These are phyloP conservation scores for Stemphylium vesicarium DNA, from an alignment of 2,329 filamentous ascomycete species.

Conservation along the genomic window DNA sequence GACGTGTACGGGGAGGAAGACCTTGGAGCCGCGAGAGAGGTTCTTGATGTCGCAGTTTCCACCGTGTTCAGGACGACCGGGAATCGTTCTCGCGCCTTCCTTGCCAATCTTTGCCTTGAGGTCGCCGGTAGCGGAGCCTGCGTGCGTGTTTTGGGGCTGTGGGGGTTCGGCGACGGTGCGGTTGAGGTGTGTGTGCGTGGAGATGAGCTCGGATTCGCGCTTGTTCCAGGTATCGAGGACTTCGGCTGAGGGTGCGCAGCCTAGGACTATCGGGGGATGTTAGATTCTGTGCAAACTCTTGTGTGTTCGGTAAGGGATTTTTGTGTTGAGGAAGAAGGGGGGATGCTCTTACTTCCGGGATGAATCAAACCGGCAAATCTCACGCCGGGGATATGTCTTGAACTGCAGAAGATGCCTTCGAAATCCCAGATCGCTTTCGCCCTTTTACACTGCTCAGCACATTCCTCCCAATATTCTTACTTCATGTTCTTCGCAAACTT, in stretches of 20 bases:
- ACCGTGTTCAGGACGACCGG: conserved; percentile 82
- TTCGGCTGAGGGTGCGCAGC: conserved; percentile 81
- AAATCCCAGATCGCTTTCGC: conserved; percentile 80
- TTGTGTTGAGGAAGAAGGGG: too few relatives aligned
- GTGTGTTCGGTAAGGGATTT: too few relatives aligned
- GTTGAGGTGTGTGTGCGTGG: conserved; percentile 62
- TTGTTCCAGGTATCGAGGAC: conserved; percentile 83
- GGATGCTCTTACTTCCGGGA: conserved; percentile 66
- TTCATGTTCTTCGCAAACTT: conserved; percentile 36
- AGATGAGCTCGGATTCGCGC: conserved; percentile 81
- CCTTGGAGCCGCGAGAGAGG: conserved; percentile 76
- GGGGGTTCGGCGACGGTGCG: conserved; percentile 81
- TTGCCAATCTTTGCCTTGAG: conserved; percentile 71
- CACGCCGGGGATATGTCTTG: conserved; percentile 74
- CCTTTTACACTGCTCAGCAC: conserved; percentile 46
- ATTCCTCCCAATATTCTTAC: neutral
- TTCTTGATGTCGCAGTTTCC: conserved; percentile 95
- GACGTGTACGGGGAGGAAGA: conserved; percentile 88
- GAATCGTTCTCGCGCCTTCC: conserved; percentile 86
- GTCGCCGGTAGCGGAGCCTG: conserved; percentile 66
- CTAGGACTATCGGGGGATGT: conserved; percentile 43
- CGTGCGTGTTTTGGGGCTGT: conserved; percentile 72
- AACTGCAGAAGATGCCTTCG: conserved; percentile 80
- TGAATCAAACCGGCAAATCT: conserved; percentile 90
- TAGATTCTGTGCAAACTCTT: neutral